Evolutionary conservation across 2,329 filamentous ascomycete species (phyloP).

Genomic region (Daldinia sp.): DNA sequence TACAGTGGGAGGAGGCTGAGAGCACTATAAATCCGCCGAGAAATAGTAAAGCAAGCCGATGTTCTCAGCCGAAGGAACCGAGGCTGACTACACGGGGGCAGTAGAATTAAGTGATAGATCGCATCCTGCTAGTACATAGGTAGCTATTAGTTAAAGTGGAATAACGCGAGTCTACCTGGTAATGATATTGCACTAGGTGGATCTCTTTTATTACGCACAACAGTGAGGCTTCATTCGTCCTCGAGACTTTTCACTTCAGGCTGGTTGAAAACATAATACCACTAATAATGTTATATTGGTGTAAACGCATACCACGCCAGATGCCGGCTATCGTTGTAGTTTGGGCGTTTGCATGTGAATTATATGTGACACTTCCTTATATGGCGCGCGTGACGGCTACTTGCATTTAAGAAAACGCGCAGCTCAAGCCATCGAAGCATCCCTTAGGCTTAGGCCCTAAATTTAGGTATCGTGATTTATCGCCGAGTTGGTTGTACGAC

Average conservation of each 20-base stretch:
- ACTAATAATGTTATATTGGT: neutral
- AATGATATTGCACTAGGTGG: neutral
- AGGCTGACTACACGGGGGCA: neutral
- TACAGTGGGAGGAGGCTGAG: neutral
- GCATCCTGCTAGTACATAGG: neutral
- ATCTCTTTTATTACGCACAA: neutral
- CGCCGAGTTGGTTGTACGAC: slow-evolving; percentile 7
- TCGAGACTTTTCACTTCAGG: neutral
- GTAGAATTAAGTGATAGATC: neutral
- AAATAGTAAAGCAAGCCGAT: neutral
- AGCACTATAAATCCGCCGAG: neutral
- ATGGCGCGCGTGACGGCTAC: slow-evolving; percentile 1
- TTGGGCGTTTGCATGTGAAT: slow-evolving; percentile 11
- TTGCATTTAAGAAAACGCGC: neutral
- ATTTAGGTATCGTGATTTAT: slow-evolving; percentile 5
- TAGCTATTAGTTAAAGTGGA: neutral
- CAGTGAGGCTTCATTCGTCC: neutral
- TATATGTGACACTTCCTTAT: slow-evolving; percentile 4
- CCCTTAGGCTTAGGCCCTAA: slow-evolving; percentile 9
- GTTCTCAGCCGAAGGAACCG: neutral
- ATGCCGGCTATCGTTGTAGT: neutral
- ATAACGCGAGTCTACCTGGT: neutral
- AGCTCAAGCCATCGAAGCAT: slow-evolving; percentile 4
- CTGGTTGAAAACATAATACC: neutral
- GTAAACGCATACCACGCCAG: slow-evolving; percentile 2